Evolutionary conservation across 805 yeast species (phyloP).

Genomic region (Candida stauntonica): DNA sequence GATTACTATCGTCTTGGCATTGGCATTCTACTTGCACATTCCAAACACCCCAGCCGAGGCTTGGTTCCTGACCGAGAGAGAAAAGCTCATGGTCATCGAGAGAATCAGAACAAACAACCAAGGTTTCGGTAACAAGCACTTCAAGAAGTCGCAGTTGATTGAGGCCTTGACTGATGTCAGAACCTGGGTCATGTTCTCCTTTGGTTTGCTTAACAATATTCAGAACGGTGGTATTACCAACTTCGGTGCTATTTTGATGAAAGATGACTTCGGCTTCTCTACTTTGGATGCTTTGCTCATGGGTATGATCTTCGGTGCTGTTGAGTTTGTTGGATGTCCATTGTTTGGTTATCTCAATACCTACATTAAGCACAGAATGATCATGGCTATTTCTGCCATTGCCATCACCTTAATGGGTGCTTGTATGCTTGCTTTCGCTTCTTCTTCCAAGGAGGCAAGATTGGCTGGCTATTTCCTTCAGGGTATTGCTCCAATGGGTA

Average conservation of each 20-base stretch:
- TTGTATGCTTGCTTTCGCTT: constrained; percentile 35
- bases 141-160: constrained; percentile 49
- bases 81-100: constrained; percentile 43
- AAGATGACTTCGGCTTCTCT: constrained; percentile 23
- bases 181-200: constrained; percentile 42
- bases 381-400: constrained; percentile 3
- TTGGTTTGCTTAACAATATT: constrained; percentile 37
- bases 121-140: constrained; percentile 52
- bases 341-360: constrained; percentile 4
- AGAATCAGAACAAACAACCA: constrained; percentile 50
- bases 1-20: constrained; percentile 49
- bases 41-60: constrained; percentile 54
- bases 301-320: constrained; percentile 25
- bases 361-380: constrained; percentile 8
- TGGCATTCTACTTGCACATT: constrained; percentile 41
- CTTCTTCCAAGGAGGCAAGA: constrained; percentile 22
- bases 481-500: constrained; percentile 8
- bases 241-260: constrained; percentile 17
- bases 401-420: constrained; percentile 4
- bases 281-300: constrained; percentile 34
- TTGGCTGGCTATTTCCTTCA: constrained; percentile 30
- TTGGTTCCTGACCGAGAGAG: constrained; percentile 43
- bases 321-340: constrained; percentile 12
- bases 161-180: constrained; percentile 48
- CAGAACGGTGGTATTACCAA: constrained; percentile 47